Evolutionary conservation across 78 protist genomes (phyloP).

Genomic region (Neovahlkampfia damariscottae): DNA sequence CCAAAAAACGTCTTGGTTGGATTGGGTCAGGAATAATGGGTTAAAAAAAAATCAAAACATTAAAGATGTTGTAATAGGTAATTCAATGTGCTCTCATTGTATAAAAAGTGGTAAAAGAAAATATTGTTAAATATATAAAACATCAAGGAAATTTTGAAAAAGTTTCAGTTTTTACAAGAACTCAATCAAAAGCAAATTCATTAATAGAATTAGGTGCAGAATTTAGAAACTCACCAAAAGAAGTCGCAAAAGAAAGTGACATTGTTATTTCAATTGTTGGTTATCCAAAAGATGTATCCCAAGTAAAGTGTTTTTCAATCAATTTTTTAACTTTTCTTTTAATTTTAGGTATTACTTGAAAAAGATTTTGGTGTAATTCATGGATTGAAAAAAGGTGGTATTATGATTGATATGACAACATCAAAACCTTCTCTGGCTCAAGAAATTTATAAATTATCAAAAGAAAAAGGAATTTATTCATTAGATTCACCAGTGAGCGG

Average conservation of each 20-base stretch:
- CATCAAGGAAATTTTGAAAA: no score
- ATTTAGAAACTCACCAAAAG: constrained; percentile 8
- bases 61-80: constrained; percentile 60
- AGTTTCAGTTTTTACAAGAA: constrained; percentile 24
- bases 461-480: not conserved
- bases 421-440: constrained; percentile 35
- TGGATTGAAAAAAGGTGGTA: not conserved
- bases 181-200: constrained; percentile 25
- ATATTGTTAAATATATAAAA: no score
- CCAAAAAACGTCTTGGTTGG: no score
- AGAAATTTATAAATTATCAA: not conserved
- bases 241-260: constrained; percentile 27
- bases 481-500: constrained; percentile 62
- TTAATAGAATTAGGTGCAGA: constrained; percentile 27
- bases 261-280: constrained; percentile 46
- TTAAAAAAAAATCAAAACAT: no score
- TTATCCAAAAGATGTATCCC: constrained; percentile 36
- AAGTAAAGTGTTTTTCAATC: no score
- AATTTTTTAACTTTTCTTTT: not conserved
- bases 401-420: constrained; percentile 54
- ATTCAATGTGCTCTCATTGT: constrained; percentile 31
- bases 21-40: constrained; percentile 23
- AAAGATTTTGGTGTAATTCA: constrained; percentile 6
- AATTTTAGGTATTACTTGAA: constrained; percentile 9
- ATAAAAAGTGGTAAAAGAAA: constrained; percentile 32